phyloP scores from a whole-genome alignment of 2,329 filamentous ascomycete genomes.

The Penicillium sp. region DNA sequence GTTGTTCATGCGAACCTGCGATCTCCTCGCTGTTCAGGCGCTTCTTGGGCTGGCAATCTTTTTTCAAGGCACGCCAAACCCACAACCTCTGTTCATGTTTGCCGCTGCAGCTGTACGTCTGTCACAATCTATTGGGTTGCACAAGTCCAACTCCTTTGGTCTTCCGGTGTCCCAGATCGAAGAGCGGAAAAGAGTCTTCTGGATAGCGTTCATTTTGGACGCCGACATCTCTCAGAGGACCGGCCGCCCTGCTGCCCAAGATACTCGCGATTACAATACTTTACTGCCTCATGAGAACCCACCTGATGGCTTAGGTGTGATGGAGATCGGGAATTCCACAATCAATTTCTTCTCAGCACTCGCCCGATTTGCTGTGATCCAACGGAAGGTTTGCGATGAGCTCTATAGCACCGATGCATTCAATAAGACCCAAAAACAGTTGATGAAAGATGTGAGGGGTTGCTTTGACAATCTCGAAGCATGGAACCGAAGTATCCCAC shows the following conservation, averaged over 20 bases:
- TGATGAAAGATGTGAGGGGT: constrained; percentile 4
- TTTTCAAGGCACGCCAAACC: constrained; percentile 26
- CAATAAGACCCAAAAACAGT: not conserved
- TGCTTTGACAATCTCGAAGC: constrained; percentile 16
- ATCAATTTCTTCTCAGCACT: constrained; percentile 20
- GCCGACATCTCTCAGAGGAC: constrained; percentile 23
- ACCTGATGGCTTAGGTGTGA: constrained; percentile 12
- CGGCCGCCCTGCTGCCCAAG: constrained; percentile 22
- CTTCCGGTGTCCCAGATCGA: constrained; percentile 15
- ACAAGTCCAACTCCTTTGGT: constrained; percentile 14
- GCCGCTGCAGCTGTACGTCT: constrained; percentile 23
- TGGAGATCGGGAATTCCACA: constrained; percentile 2
- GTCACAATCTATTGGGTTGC: constrained; percentile 25
- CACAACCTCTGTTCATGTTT: constrained; percentile 25
- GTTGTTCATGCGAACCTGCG: constrained; percentile 18
- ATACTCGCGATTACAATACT: constrained; percentile 19
- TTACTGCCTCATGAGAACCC: constrained; percentile 11
- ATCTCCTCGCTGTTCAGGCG: constrained; percentile 22
- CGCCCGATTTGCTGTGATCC: constrained; percentile 17
- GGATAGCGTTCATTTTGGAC: constrained; percentile 27
- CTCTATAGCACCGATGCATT: constrained; percentile 11
- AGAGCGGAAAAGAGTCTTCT: constrained; percentile 20
- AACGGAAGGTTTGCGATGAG: constrained; percentile 12
- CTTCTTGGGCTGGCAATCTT: constrained; percentile 23
- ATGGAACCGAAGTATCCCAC: constrained; percentile 12